Base-by-base conservation (phyloP, 805 yeast species). In the Metschnikowia gruessii region DNA sequence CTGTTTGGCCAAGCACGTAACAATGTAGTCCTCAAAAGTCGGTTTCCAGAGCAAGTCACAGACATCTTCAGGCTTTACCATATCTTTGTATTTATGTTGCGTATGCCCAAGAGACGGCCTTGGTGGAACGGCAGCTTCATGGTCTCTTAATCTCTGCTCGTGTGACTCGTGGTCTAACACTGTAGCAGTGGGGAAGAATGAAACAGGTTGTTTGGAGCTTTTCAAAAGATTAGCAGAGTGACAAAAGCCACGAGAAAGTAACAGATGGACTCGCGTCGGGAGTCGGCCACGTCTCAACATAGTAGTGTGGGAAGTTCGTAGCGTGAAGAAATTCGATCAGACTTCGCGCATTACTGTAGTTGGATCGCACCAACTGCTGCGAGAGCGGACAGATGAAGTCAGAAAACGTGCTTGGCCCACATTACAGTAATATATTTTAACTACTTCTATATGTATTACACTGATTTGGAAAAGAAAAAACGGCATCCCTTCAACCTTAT, bases 21-120 rank as follows among this genome's bases (percentile, higher is more conserved):
- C 55, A 43, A 69, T 46, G 13, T 61, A 46, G 47, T 71, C 75
- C 37, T 61, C 66, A 30, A 57, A 51, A 6, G 49, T 49, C 0
- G 69, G 66, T 10, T 53, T 56, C 4, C 65, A 55, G n/a, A 67
- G 50, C 13, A 68, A 45, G 45, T 70, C 75, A n/a, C 66, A 61
- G 3, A 65, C 57, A 36, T 59, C 59, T 22, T 64, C 63, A 0
- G 76, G 76, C 34, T 61, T 58, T 13, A 59, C 50, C 37, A 72
- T 66, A 28, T 69, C 64, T 17, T 34, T 37, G 38, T 40, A 53
- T 10, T 52, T 43, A 12, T 37, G 30, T 11, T 17, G 31, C 10
- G 32, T 38, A 51, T 59, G 38, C 3, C 47, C 50, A 18, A 52
- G 42, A 2, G 37, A 41, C 13, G 71, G 70, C 47, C 51, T 59